Base-by-base conservation (phyloP, 1,284 basidiomycete genomes). In the Meira nashicola region DNA sequence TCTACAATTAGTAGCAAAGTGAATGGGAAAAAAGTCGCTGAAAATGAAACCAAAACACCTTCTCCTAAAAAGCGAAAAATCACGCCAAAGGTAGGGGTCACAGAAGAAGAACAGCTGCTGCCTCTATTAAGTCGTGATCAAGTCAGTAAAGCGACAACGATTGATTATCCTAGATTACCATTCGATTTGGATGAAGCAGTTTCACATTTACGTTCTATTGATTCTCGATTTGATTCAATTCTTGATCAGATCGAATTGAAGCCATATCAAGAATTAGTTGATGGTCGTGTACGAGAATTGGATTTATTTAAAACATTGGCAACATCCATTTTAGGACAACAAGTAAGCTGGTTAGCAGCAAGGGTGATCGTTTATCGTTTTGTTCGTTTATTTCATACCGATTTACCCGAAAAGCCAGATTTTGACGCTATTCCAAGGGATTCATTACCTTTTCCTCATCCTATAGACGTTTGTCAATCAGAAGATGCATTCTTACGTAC, bases 331-430 rank as follows among this genome's bases (percentile, higher is more conserved):
- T 79, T 90, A 2, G 89, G 87, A 0, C 90, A 92, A 79, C 91
- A 96, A 79, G 92, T 96, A 43, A 90, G 89, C 0, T 93, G 89
- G 89, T 80, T 88, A 37, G 92, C 92, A 2, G 92, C 92, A 0
- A 83, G 88, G 40, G 86, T 89, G 4, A 91, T 95, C 55, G 85
- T 83, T n/a, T 87, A 90, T 78, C 86, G 84, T 59, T 95, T 96
- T 76, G 82, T 79, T 90, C 62, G 67, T 11, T 64, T 70, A 11
- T 77, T 77, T 40, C 61, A 46, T 33, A 58, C 67, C 2, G 62
- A 65, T 17, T 60, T 74, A 52, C 72, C 72, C 2, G 72, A 67
- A 48, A 65, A 64, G 50, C 70, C 72, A 5, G 66, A 74, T 55
- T 71, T 71, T 47, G 58, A 62, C n/a, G 57, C 43, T 38, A 60